Base-by-base conservation (phyloP, 108 stramenopile species). In the Phaeodactylum tricornutum region DNA sequence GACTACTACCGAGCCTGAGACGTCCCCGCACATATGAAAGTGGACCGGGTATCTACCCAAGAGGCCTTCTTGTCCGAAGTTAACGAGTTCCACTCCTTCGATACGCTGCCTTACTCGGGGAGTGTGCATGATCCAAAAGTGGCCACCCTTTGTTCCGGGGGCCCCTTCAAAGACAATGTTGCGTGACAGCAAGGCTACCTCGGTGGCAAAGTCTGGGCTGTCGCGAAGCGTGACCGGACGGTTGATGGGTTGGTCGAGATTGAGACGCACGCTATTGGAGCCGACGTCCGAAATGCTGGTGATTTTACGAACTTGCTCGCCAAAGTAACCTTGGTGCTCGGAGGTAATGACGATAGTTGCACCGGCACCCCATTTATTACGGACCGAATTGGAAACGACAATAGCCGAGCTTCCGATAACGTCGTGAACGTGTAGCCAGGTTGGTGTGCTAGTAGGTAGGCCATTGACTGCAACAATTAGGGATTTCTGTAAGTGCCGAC, bases 301-400 rank as follows among this genome's bases (percentile, higher is more conserved):
- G 44, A 69, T 59, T 23, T 61, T 27, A 3, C 62, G 53, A 26
- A 66, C 51, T 46, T 59, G 58, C 19, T 58, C 59, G 26, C 66
- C 80, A 5, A 55, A 22, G 39, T 47, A 61, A 34, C 48, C 33
- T 0, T 65, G 37, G 29, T 75, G 67, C 9, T 69, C 62, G 0
- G 80, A 81, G 5, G 75, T 77, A 31, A 81, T 69, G 43, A 77
- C 50, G 3, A 81, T 45, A 23, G 77, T 70, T 3, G 67, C 43
- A 30, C 74, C 74, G 7, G 26, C 43, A 32, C 31, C 62, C 80
- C 80, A 76, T 37, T 52, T 52, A 41, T 20, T 20, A 5, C 21
- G 19, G 4, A 41, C 39, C 14, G 39, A 5, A 6, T 41, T 41
- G 39, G 16, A 15, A 5, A 41, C 39, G n/a, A 41, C n/a, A 5